phyloP scores from a whole-genome alignment of 768 basidiomycete species.

The Roridomyces roridus region DNA sequence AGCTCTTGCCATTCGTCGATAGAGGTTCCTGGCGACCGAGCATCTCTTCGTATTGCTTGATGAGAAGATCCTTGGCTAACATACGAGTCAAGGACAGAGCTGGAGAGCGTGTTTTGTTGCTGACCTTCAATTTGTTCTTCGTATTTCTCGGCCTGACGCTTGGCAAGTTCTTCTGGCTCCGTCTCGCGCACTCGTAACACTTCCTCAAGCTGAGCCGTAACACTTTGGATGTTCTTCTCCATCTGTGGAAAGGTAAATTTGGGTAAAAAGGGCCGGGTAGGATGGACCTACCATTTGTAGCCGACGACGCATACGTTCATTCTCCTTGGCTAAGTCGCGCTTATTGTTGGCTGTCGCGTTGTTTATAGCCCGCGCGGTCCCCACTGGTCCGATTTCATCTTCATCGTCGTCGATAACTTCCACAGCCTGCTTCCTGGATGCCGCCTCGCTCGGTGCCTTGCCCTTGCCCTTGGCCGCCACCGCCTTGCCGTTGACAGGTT shows the following conservation, averaged over 20 bases:
- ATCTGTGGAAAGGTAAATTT: constrained; percentile 34
- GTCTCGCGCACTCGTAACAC: constrained; percentile 62
- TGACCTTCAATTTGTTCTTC: constrained; percentile 60
- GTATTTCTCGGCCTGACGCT: constrained; percentile 54
- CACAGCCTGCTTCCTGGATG: constrained; percentile 3
- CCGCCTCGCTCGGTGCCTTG: constrained; percentile 14
- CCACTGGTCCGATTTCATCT: constrained; percentile 5
- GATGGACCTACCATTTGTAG: constrained; percentile 2
- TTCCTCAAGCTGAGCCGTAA: constrained; percentile 66
- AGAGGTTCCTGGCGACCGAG: constrained; percentile 62
- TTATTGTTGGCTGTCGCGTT: constrained; percentile 7
- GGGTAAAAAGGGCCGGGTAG: background rate
- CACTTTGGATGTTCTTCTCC: constrained; percentile 48
- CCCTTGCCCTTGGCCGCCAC: constrained; percentile 18
- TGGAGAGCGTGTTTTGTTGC: constrained; percentile 6
- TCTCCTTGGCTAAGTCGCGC: background rate
- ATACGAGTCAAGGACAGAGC: constrained; percentile 1
- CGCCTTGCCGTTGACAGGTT: constrained; percentile 8
- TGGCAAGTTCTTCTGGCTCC: constrained; percentile 65
- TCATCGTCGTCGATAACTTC: constrained; percentile 18
- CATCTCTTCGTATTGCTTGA: constrained; percentile 60
- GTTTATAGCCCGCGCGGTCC: constrained; percentile 14
- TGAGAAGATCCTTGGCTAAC: constrained; percentile 62
- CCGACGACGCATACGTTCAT: constrained; percentile 5
- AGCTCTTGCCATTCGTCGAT: constrained; percentile 51